Conservation (phyloP, 2,329 filamentous ascomycete species). For the Plectosphaerella cucumerina region DNA sequence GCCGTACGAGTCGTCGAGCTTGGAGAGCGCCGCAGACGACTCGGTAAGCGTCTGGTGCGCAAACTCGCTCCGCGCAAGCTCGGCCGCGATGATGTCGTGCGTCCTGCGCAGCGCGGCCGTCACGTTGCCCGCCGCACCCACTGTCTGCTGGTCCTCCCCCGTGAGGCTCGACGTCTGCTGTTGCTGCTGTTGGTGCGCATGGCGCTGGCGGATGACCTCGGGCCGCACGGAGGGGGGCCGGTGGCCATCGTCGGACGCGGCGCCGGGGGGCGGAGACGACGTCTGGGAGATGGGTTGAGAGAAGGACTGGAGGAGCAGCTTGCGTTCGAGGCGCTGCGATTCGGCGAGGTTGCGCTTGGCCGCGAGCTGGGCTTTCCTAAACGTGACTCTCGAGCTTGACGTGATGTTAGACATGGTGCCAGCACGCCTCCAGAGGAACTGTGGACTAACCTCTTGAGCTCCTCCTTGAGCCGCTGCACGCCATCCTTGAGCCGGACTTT, state of each 20-base stretch:
- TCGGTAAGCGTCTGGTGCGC: conserved; percentile 84
- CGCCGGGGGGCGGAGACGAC: conserved; percentile 20
- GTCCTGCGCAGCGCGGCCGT: conserved; percentile 80
- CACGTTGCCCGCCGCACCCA: conserved; percentile 76
- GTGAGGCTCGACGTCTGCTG: conserved; percentile 35
- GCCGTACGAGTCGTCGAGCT: conserved; percentile 77
- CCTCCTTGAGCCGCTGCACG: conserved; percentile 61
- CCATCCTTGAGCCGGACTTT: conserved; percentile 63
- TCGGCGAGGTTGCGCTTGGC: conserved; percentile 72
- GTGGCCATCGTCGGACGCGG: conserved; percentile 14
- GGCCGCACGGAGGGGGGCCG: conserved; percentile 12
- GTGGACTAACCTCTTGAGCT: conserved; percentile 61
- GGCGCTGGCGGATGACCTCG: conserved; percentile 18
- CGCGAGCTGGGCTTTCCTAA: conserved; percentile 75
- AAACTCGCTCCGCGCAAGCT: conserved; percentile 83
- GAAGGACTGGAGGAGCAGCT: conserved; percentile 67
- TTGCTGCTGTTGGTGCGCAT: conserved; percentile 26
- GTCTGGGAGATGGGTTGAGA: conserved; percentile 35
- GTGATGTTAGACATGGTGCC: conserved; percentile 9
- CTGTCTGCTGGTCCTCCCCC: conserved; percentile 67
- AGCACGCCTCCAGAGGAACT: neutral
- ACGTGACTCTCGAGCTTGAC: conserved; percentile 55
- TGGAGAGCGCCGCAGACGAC: conserved; percentile 75
- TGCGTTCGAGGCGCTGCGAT: conserved; percentile 72
- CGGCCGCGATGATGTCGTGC: conserved; percentile 79